Percentiles rank a stretch among this genome's conserved stretches.
phyloP scores from a whole-genome alignment of 192 early-diverging fungal species.

The Backusella sp. region DNA sequence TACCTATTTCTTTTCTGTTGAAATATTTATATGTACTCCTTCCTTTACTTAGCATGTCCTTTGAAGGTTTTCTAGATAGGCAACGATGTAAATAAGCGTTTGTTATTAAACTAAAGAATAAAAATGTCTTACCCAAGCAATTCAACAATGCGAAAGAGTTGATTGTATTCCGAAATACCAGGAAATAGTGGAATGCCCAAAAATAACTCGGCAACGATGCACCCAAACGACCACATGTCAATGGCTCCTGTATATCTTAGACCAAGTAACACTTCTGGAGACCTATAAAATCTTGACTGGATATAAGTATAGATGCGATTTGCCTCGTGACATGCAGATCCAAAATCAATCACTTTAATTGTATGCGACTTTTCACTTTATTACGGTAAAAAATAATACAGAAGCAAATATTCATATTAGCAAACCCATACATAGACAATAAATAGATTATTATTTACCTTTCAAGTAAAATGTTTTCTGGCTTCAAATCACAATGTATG shows the following conservation, averaged over 20 bases:
- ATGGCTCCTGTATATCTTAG: slow-evolving; percentile 89
- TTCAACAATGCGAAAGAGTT: slow-evolving; percentile 88
- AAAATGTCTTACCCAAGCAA: slow-evolving; percentile 67
- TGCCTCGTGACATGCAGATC: slow-evolving; percentile 92
- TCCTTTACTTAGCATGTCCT: slow-evolving; percentile 89
- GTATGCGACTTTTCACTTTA: slow-evolving; percentile 80
- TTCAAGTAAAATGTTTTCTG: slow-evolving; percentile 94
- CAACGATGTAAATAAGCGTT: background rate
- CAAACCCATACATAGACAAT: background rate
- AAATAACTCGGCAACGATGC: slow-evolving; percentile 97
- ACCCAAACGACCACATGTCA: slow-evolving; percentile 99
- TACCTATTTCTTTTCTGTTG: slow-evolving; percentile 52
- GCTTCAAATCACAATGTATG: slow-evolving; percentile 98
- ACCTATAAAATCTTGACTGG: slow-evolving; percentile 96
- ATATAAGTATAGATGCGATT: slow-evolving; percentile 97
- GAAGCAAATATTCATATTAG: background rate
- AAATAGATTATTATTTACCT: slow-evolving; percentile 44
- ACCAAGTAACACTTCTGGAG: slow-evolving; percentile 93
- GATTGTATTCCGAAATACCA: slow-evolving; percentile 95
- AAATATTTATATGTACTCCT: slow-evolving; percentile 88
- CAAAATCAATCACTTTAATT: slow-evolving; percentile 99
- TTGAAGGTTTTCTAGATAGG: slow-evolving; percentile 64
- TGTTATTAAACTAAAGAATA: background rate
- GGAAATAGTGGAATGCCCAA: slow-evolving; percentile 95
- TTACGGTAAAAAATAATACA: background rate